These are phyloP conservation scores for Xylaria grammica DNA, from an alignment of 495 filamentous ascomycete genomes.

Conservation along the genomic window DNA sequence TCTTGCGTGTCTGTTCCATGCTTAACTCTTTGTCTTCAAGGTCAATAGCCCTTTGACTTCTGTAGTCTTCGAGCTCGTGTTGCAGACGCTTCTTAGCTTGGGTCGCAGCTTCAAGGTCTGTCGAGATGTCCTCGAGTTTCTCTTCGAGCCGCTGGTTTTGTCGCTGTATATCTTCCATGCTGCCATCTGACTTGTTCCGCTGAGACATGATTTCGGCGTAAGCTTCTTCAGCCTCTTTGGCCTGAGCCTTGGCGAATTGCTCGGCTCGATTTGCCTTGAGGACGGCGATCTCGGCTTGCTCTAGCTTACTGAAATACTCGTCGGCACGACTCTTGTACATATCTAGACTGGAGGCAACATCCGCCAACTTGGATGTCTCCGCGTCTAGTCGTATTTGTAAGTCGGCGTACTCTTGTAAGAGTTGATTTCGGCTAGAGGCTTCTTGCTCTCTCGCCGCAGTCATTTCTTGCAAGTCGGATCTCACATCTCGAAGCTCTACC, in stretches of 20 bases:
- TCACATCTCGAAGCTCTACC: constrained; percentile 86
- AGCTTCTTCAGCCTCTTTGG: constrained; percentile 87
- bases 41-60: constrained; percentile 91
- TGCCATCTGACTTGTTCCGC: constrained; percentile 84
- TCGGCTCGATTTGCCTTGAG: constrained; percentile 91
- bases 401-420: constrained; percentile 91
- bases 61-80: constrained; percentile 97
- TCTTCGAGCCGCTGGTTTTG: constrained; percentile 90
- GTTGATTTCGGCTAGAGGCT: constrained; percentile 77
- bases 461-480: constrained; percentile 83
- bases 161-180: constrained; percentile 87
- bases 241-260: constrained; percentile 89
- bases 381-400: constrained; percentile 91
- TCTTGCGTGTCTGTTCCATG: constrained; percentile 96
- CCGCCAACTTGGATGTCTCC: constrained; percentile 82
- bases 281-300: constrained; percentile 94
- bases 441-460: constrained; percentile 80
- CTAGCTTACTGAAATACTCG: constrained; percentile 97
- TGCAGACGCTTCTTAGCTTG: constrained; percentile 95
- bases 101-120: constrained; percentile 82
- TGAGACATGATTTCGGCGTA: constrained; percentile 91
- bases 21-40: constrained; percentile 95
- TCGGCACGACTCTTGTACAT: constrained; percentile 93
- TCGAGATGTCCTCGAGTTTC: constrained; percentile 87
- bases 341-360: constrained; percentile 80